Conservation (phyloP, 2,329 filamentous ascomycete genomes). For the Exophiala sp. region DNA sequence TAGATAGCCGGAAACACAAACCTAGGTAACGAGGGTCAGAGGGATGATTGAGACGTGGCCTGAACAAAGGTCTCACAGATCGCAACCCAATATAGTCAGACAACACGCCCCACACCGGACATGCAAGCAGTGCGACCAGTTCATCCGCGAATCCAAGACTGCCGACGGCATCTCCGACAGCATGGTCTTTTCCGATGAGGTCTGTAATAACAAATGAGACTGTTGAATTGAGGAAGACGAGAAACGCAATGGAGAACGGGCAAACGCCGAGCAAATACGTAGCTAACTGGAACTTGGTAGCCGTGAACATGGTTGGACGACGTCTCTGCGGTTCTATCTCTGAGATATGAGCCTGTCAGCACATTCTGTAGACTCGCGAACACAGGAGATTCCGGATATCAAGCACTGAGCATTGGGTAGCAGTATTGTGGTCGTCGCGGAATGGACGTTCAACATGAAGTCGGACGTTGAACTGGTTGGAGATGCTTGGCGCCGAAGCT, state of each 20-base stretch:
- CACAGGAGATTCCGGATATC: no score
- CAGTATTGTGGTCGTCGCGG: no score
- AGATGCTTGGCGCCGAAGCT: background rate
- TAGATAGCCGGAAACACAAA: slow-evolving; percentile 66
- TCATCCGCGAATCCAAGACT: slow-evolving; percentile 48
- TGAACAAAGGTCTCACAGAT: slow-evolving; percentile 34
- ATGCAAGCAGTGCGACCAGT: slow-evolving; percentile 44
- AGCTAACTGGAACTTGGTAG: slow-evolving; percentile 51
- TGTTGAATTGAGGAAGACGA: slow-evolving; percentile 60
- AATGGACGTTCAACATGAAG: no score
- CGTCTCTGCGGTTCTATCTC: background rate
- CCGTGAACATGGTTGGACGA: slow-evolving; percentile 45
- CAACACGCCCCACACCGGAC: slow-evolving; percentile 46
- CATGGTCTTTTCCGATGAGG: slow-evolving; percentile 50
- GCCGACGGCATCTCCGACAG: slow-evolving; percentile 57
- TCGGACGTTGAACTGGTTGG: no score
- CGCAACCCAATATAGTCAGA: slow-evolving; percentile 46
- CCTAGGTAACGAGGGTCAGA: slow-evolving; percentile 31
- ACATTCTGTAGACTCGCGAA: no score
- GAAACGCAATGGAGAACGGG: slow-evolving; percentile 59
- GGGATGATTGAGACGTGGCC: background rate
- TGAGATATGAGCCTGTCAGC: background rate
- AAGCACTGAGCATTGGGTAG: no score
- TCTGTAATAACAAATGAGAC: slow-evolving; percentile 61
- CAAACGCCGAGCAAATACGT: slow-evolving; percentile 59